Evolutionary conservation across 2,329 filamentous ascomycete genomes (phyloP), one percentile per base, ranked within the genome.

Genomic region (Botrytis fragariae): DNA sequence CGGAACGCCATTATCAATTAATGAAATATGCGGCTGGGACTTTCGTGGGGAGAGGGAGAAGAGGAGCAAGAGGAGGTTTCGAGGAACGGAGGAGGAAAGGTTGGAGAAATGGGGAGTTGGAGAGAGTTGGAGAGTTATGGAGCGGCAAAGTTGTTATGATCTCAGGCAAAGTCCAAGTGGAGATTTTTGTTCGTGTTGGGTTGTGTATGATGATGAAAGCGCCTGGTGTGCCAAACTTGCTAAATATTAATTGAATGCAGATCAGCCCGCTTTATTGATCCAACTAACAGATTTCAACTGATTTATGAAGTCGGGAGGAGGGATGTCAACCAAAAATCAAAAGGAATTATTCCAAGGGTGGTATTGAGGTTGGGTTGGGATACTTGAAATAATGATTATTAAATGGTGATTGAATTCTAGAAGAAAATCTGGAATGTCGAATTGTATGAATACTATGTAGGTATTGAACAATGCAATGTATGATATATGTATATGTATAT

Each of bases 1-100:
- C 81, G 79, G 69, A 81, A 80, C 48, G 80, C 80, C 80, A 82
- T 82, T 59, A 81, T 82, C 70, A 48, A 45, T 29, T 57, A 57
- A 29, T 54, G 25, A 18, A 29, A 9, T 72, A 22, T 48, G 60
- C 29, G 48, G 48, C 35, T 35, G 29, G 37, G 22, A 39, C 51
- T 22, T 70, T 70, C 29, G 68, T 62, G 51, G 51, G 39, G 54
- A 29, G 74, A 29, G 75, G 42, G 63, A 71, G 59, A 35, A 54
- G 59, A 54, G 61, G 51, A 72, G 48, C 54, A 64, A 42, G 74
- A 42, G 74, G 51, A 62, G 61, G 59, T 45, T 64, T 32, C 14
- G 69, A 62, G 60, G 51, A 0, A n/a, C 29, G n/a, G 67, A 77
- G 71, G 81, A 75, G 71, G 78, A 72, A n/a, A 51, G 14, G 25